Evolutionary conservation across 179 eudicot genomes (phyloP).

Genomic region (Pouteria campechiana): DNA sequence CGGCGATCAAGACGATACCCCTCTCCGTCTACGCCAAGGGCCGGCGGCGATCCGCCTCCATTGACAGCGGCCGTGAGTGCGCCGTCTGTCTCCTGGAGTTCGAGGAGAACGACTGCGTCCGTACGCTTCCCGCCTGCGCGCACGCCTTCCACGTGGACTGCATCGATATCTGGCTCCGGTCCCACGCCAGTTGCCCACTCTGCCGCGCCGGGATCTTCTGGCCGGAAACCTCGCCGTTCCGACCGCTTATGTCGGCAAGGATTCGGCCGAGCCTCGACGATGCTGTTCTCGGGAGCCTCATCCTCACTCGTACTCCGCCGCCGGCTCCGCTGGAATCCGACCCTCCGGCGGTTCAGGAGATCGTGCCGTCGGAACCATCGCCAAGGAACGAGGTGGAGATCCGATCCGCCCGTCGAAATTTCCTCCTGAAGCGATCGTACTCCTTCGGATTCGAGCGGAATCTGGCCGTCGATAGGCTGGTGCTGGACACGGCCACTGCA

Average conservation of each 20-base stretch:
- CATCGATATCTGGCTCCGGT: conserved; percentile 75
- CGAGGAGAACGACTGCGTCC: conserved; percentile 66
- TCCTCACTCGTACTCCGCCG: conserved; percentile 19
- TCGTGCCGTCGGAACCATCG: conserved; percentile 23
- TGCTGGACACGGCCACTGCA: conserved; percentile 46
- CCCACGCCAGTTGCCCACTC: conserved; percentile 82
- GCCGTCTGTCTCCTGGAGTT: conserved; percentile 82
- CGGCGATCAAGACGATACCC: conserved; percentile 69
- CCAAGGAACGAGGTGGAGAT: conserved; percentile 31
- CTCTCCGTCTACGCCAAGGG: conserved; percentile 42
- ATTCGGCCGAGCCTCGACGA: conserved; percentile 76
- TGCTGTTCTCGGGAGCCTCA: conserved; percentile 34
- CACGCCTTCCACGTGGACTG: conserved; percentile 91
- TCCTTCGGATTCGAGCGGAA: conserved; percentile 89
- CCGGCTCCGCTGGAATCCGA: conserved; percentile 21
- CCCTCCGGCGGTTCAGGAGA: conserved; percentile 15
- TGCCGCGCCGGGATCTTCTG: conserved; percentile 60
- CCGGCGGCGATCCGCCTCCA: too few species aligned
- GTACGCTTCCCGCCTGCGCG: conserved; percentile 65
- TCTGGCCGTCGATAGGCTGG: conserved; percentile 47
- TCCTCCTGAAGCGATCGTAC: conserved; percentile 58
- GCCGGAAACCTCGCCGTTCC: conserved; percentile 39
- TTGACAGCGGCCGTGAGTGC: conserved; percentile 41
- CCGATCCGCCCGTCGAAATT: conserved; percentile 25
- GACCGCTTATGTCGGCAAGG: conserved; percentile 71